Conservation (phyloP, 345 rosid genomes). For the Moricandia moricandioides region DNA sequence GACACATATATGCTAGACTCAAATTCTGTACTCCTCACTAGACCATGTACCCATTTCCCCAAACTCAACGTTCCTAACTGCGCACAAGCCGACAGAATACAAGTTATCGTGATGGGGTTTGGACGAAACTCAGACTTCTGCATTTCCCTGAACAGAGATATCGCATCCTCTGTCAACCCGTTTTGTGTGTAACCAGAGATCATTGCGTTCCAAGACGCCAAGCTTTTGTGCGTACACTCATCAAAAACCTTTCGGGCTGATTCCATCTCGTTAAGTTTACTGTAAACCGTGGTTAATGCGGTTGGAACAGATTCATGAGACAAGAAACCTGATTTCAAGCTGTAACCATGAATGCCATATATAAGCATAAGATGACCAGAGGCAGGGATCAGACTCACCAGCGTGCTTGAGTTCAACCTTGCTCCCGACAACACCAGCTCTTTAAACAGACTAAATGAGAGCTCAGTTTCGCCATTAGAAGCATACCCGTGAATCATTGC, state of each 20-base stretch:
- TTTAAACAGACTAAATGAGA: slow-evolving; percentile 52
- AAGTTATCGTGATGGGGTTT: slow-evolving; percentile 63
- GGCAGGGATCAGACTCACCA: slow-evolving; percentile 68
- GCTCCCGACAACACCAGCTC: slow-evolving; percentile 46
- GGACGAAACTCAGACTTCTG: slow-evolving; percentile 50
- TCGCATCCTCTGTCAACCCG: slow-evolving; percentile 62
- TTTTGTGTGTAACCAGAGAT: slow-evolving; percentile 79
- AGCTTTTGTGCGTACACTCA: slow-evolving; percentile 52
- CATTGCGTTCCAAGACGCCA: slow-evolving; percentile 88
- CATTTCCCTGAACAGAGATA: slow-evolving; percentile 68
- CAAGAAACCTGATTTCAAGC: slow-evolving; percentile 48
- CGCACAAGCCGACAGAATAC: slow-evolving; percentile 78
- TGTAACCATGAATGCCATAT: slow-evolving; percentile 53
- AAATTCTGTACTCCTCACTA: slow-evolving; percentile 50
- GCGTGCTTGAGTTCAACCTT: slow-evolving; percentile 54
- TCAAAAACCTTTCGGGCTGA: slow-evolving; percentile 53
- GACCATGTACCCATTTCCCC: slow-evolving; percentile 66
- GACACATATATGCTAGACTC: slow-evolving; percentile 63
- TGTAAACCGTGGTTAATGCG: slow-evolving; percentile 60
- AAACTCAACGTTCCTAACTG: slow-evolving; percentile 70
- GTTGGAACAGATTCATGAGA: slow-evolving; percentile 56
- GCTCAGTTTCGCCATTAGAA: slow-evolving; percentile 48
- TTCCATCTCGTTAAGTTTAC: slow-evolving; percentile 61
- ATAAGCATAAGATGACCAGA: slow-evolving; percentile 57
- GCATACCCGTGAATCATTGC: slow-evolving; percentile 79